Percentiles rank a stretch among this genome's conserved stretches.
Evolutionary conservation across 1,139 yeast genomes (phyloP).

Genomic region (Nakaseomyces uthaithaninus): DNA sequence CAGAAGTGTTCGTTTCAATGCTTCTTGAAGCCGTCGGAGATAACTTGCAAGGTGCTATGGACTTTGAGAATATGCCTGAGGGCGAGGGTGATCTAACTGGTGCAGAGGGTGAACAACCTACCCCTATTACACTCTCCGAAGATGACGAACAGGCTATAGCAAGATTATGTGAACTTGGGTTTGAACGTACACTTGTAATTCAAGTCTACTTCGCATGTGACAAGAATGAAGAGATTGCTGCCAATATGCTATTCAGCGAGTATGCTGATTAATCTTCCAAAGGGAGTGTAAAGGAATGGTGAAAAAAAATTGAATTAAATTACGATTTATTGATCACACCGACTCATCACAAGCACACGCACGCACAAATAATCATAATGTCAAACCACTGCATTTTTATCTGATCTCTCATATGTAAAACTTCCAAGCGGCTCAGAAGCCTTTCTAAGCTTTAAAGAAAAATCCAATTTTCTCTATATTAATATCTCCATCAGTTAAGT

Average conservation of each 20-base stretch:
- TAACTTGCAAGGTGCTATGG: constrained; percentile 28
- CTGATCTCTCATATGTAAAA: too few relatives aligned
- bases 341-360: too few relatives aligned
- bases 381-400: too few relatives aligned
- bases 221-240: constrained; percentile 94
- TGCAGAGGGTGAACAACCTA: constrained; percentile 32
- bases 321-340: too few relatives aligned
- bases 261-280: constrained; percentile 27
- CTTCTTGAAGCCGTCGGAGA: constrained; percentile 54
- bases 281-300: too few relatives aligned
- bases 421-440: too few relatives aligned
- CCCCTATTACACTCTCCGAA: constrained; percentile 57
- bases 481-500: too few relatives aligned
- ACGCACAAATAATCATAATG: too few relatives aligned
- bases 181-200: constrained; percentile 76
- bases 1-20: constrained; percentile 74
- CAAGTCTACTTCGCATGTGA: constrained; percentile 98
- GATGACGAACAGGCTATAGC: constrained; percentile 84
- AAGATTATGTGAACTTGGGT: constrained; percentile 86
- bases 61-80: constrained; percentile 9
- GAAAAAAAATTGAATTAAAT: too few relatives aligned
- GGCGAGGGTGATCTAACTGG: constrained; percentile 35
- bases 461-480: too few relatives aligned
- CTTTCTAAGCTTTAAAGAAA: too few relatives aligned
- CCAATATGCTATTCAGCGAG: constrained; percentile 63